Evolutionary conservation across 805 yeast genomes (phyloP).

Genomic region (Wickerhamiella bombiphila): DNA sequence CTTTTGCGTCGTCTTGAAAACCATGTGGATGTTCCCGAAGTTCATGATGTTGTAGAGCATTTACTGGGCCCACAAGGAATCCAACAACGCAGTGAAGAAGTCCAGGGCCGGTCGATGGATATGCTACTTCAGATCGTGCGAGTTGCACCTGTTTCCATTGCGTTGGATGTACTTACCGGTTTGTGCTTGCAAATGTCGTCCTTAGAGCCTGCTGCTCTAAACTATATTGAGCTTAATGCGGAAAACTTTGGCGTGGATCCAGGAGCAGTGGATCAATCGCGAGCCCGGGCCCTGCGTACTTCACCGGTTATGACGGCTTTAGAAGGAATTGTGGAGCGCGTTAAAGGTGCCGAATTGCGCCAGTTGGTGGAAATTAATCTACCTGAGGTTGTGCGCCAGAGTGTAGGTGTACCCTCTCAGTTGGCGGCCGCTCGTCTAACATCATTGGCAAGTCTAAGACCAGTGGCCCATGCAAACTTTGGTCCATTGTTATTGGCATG

Average conservation of each 20-base stretch:
- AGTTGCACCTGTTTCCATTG: slow-evolving; percentile 40
- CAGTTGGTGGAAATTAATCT: slow-evolving; percentile 22
- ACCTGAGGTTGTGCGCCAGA: slow-evolving; percentile 41
- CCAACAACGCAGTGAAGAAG: slow-evolving; percentile 75
- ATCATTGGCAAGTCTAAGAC: slow-evolving; percentile 44
- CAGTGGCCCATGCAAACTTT: slow-evolving; percentile 33
- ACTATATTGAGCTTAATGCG: slow-evolving; percentile 76
- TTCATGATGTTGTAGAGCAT: slow-evolving; percentile 58
- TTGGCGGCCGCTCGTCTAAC: slow-evolving; percentile 68
- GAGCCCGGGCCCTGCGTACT: slow-evolving; percentile 55
- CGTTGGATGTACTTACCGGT: slow-evolving; percentile 56
- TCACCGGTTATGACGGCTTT: slow-evolving; percentile 86
- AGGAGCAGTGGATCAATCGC: slow-evolving; percentile 59
- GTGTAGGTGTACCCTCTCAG: slow-evolving; percentile 85
- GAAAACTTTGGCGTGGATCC: slow-evolving; percentile 66
- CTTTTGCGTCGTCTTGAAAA: slow-evolving; percentile 34
- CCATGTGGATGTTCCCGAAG: slow-evolving; percentile 30
- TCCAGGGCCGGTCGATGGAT: slow-evolving; percentile 58
- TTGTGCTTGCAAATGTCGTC: slow-evolving; percentile 64
- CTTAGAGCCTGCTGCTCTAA: slow-evolving; percentile 79
- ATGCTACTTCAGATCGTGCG: slow-evolving; percentile 60
- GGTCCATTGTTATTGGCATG: slow-evolving; percentile 38
- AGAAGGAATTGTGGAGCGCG: slow-evolving; percentile 47
- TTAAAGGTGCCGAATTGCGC: slow-evolving; percentile 30
- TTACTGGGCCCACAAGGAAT: slow-evolving; percentile 67